Evolutionary conservation across 768 basidiomycete genomes (phyloP), one percentile per base, ranked within the genome.

Genomic region (Xerocomellus chrysenteron): DNA sequence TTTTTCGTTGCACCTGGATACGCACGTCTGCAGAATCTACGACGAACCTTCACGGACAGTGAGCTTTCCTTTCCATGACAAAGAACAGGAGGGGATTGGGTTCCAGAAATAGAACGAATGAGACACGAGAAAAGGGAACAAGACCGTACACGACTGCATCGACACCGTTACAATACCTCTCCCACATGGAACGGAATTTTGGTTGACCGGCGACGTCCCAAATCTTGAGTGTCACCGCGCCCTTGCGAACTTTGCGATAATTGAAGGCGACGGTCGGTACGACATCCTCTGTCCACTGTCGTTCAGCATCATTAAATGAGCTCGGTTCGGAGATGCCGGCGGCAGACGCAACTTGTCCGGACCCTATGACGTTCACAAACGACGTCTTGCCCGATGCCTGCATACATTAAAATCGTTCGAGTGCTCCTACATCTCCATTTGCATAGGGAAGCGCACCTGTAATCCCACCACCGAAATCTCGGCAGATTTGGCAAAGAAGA

Each of bases 171-270:
- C 93, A 94, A 72, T 96, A 97, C 43, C 94, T 80, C 72, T 94
- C 92, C 92, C 92, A 97, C 87, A 95, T 94, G 36, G 90, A 91
- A 43, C 94, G 84, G 69, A 95, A 97, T 69, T 91, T 92, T 7
- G 93, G 90, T 75, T 96, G 94, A 32, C 93, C 93, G 59, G 94
- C 94, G 39, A 97, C 90, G 71, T 97, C 94, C 94, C 94, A 97
- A 47, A 97, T 85, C 71, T 94, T 96, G 67, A 97, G 76, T 1
- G 90, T 92, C 1, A 96, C 86, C 57, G 93, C 95, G 13, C 92
- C 93, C 65, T 92, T 93, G 59, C 87, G 79, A 13, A 96, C 86
- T 70, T 91, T 92, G 19, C 91, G 81, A 65, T 94, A 86, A 64
- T 94, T 94, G 78, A 94, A 97, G 8, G 94, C 92, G 21, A 97